Conservation (phyloP, 306 rosid genomes). For the Crataegus laevigata region DNA sequence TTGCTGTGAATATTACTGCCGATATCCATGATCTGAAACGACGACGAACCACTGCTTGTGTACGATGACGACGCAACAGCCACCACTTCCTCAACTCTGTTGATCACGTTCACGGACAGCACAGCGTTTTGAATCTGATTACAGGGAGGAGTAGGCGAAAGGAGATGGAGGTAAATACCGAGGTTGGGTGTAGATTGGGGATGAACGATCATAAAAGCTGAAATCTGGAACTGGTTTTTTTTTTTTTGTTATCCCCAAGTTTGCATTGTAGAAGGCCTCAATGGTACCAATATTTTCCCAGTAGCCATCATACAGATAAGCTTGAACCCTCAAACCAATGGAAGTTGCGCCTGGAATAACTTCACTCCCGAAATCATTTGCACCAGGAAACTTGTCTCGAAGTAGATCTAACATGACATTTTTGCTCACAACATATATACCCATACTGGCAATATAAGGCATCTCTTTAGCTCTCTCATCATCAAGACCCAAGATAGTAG, state of each 20-base stretch:
- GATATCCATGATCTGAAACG: slow-evolving; percentile 28
- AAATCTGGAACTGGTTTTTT: slow-evolving; percentile 96
- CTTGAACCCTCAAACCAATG: slow-evolving; percentile 91
- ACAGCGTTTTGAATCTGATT: no score
- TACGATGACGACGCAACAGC: slow-evolving; percentile 15
- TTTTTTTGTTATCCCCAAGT: slow-evolving; percentile 91
- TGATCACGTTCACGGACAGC: background rate
- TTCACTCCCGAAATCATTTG: slow-evolving; percentile 99
- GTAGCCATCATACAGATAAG: slow-evolving; percentile 92
- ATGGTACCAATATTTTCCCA: slow-evolving; percentile 99
- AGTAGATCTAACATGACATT: slow-evolving; percentile 79
- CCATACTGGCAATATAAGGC: slow-evolving; percentile 99
- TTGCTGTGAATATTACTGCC: background rate
- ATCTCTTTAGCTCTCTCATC: slow-evolving; percentile 86
- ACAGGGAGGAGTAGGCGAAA: no score
- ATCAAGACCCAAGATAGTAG: slow-evolving; percentile 95
- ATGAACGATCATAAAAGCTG: slow-evolving; percentile 96
- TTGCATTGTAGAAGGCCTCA: slow-evolving; percentile 97
- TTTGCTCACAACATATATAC: slow-evolving; percentile 96
- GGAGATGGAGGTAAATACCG: slow-evolving; percentile 97
- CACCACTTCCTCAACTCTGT: slow-evolving; percentile 2
- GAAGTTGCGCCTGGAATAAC: slow-evolving; percentile 98
- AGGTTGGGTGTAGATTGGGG: slow-evolving; percentile 99
- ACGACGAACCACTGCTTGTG: slow-evolving; percentile 24
- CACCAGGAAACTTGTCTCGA: slow-evolving; percentile 74